These are phyloP conservation scores for Blakeslea trispora DNA, from an alignment of 371 early-diverging fungal genomes.

Conservation along the genomic window DNA sequence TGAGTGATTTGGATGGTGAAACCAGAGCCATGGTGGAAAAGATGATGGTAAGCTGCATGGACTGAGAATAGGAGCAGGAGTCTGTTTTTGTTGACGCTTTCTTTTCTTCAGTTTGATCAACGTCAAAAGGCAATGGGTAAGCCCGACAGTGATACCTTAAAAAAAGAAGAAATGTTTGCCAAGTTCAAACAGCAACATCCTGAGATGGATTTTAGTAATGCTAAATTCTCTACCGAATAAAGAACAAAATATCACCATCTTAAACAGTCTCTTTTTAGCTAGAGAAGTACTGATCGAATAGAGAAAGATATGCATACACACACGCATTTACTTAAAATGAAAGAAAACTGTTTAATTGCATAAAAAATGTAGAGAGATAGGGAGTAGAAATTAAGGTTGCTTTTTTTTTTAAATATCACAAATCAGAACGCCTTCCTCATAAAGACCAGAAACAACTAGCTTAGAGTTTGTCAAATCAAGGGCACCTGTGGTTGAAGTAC, in stretches of 20 bases:
- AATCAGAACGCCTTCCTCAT: constrained; percentile 35
- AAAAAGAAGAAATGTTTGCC: constrained; percentile 77
- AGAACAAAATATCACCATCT: background rate
- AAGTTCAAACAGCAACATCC: constrained; percentile 73
- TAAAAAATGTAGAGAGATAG: no score
- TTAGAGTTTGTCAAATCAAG: constrained; percentile 24
- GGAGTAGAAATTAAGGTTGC: background rate
- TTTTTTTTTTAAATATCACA: constrained; percentile 19
- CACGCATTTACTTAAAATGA: no score
- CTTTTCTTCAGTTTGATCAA: constrained; percentile 79
- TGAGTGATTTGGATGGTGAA: constrained; percentile 89
- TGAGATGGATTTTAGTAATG: constrained; percentile 54
- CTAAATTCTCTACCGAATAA: constrained; percentile 23
- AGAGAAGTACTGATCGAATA: no score
- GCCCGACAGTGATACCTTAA: constrained; percentile 82
- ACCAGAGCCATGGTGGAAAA: constrained; percentile 88
- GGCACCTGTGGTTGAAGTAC: constrained; percentile 31
- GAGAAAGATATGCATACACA: no score
- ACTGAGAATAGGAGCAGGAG: background rate
- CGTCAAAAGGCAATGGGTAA: constrained; percentile 82
- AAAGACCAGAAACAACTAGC: constrained; percentile 36
- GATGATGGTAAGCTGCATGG: constrained; percentile 64
- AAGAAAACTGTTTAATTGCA: no score
- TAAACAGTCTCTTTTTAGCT: no score
- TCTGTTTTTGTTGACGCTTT: constrained; percentile 1